Percentiles rank a stretch among this genome's conserved stretches.
These are phyloP conservation scores for Tricholoma sp. DNA, from an alignment of 768 basidiomycete species.

Conservation along the genomic window DNA sequence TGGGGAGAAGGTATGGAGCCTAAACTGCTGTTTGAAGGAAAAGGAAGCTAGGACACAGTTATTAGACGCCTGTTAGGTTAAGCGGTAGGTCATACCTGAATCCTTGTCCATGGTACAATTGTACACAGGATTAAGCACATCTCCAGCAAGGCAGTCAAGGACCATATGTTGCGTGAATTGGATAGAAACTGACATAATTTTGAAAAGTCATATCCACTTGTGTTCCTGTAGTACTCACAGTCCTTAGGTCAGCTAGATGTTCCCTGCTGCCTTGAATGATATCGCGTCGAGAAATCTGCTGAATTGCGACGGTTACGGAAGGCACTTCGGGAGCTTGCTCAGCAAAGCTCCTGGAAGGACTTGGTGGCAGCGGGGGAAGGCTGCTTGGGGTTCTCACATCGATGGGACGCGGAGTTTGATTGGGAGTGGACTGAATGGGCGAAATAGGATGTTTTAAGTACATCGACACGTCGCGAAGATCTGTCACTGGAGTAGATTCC, in stretches of 20 bases:
- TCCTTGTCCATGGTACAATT: constrained; percentile 48
- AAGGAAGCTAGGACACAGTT: background rate
- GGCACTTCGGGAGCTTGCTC: constrained; percentile 26
- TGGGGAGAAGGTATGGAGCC: constrained; percentile 46
- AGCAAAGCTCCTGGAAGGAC: constrained; percentile 35
- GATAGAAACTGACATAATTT: constrained; percentile 46
- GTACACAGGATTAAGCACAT: constrained; percentile 45
- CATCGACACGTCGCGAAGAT: constrained; percentile 45
- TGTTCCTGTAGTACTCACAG: constrained; percentile 22
- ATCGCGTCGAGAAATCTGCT: constrained; percentile 29
- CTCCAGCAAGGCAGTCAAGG: constrained; percentile 49
- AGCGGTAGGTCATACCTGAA: constrained; percentile 28
- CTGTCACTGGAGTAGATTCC: constrained; percentile 46
- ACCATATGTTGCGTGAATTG: constrained; percentile 59
- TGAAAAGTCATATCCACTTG: background rate
- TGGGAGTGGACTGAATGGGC: constrained; percentile 25
- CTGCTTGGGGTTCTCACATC: constrained; percentile 30
- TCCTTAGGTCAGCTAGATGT: constrained; percentile 29
- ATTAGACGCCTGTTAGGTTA: background rate
- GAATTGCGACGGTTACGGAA: constrained; percentile 25
- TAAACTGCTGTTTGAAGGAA: background rate
- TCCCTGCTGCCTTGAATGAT: constrained; percentile 31
- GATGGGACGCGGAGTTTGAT: constrained; percentile 18
- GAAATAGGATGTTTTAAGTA: constrained; percentile 45
- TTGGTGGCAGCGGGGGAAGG: constrained; percentile 33